Evolutionary conservation across 2,329 filamentous ascomycete genomes (phyloP).

Genomic region (Colletotrichum theobromicola): DNA sequence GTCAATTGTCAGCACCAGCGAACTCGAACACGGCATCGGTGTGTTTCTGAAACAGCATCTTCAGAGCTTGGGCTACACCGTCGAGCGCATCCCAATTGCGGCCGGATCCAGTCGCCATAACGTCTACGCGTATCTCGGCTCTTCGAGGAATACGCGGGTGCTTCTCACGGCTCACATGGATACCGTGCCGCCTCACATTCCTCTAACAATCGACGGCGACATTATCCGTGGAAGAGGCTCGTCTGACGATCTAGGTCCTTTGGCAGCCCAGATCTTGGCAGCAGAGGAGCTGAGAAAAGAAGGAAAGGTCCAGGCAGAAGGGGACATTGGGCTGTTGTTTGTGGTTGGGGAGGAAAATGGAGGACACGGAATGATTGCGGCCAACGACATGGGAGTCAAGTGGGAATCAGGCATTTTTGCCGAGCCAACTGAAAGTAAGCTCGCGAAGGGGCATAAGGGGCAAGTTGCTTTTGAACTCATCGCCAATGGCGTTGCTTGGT

Average conservation of each 20-base stretch:
- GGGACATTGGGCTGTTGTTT: constrained; percentile 26
- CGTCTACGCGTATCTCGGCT: constrained; percentile 42
- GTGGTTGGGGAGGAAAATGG: constrained; percentile 30
- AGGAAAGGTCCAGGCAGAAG: constrained; percentile 13
- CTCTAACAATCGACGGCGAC: constrained; percentile 44
- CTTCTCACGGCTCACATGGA: constrained; percentile 41
- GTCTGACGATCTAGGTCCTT: constrained; percentile 37
- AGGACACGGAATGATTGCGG: constrained; percentile 27
- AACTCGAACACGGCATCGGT: constrained; percentile 39
- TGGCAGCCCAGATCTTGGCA: constrained; percentile 32
- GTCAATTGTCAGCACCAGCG: constrained; percentile 39
- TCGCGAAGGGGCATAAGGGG: constrained; percentile 29
- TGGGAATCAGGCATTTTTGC: constrained; percentile 34
- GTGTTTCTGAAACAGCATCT: constrained; percentile 36
- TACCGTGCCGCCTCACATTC: constrained; percentile 56
- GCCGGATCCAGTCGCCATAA: constrained; percentile 37
- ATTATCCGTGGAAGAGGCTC: constrained; percentile 52
- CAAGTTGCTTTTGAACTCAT: constrained; percentile 33
- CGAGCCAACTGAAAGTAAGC: constrained; percentile 30
- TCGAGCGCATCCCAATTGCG: constrained; percentile 38
- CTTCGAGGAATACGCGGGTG: constrained; percentile 31
- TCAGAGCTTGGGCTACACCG: constrained; percentile 35
- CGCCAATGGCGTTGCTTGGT: constrained; percentile 31
- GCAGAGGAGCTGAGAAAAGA: constrained; percentile 22
- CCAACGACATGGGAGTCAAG: constrained; percentile 43